A percentile compares a stretch with the other conserved stretches of the same genome.
phyloP scores from a whole-genome alignment of 352 stramenopile species.

The Porosira glacialis region DNA sequence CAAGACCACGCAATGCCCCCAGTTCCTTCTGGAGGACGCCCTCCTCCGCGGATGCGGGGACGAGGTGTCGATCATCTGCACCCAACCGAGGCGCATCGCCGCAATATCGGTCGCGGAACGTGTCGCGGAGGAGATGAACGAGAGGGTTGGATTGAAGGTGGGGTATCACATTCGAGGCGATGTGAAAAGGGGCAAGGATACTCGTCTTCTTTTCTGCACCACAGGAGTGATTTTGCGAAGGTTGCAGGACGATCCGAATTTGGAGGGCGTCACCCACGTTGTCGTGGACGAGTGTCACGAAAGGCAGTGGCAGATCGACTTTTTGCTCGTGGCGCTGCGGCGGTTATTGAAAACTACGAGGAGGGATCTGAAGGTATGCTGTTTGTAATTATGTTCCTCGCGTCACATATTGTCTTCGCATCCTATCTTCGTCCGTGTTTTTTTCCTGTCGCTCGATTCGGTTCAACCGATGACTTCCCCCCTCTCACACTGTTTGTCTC shows the following conservation, averaged over 20 bases:
- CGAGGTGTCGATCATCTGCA: slow-evolving; percentile 76
- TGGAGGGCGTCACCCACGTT: slow-evolving; percentile 77
- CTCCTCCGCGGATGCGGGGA: slow-evolving; percentile 67
- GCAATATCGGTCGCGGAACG: slow-evolving; percentile 88
- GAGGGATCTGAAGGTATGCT: too few species aligned
- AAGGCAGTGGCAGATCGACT: slow-evolving; percentile 87
- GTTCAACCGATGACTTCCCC: too few species aligned
- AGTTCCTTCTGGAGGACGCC: slow-evolving; percentile 86
- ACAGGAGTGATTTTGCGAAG: slow-evolving; percentile 77
- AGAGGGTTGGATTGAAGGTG: slow-evolving; percentile 66
- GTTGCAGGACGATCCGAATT: slow-evolving; percentile 63
- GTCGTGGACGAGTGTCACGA: slow-evolving; percentile 87
- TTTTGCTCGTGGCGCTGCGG: slow-evolving; percentile 89
- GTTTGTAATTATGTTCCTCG: too few species aligned
- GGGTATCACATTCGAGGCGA: slow-evolving; percentile 93
- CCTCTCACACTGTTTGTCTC: too few species aligned
- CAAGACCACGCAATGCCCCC: slow-evolving; percentile 90
- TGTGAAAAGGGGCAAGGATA: neutral
- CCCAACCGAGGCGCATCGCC: slow-evolving; percentile 88
- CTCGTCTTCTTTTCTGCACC: slow-evolving; percentile 89
- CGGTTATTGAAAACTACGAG: too few species aligned
- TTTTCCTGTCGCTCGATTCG: too few species aligned
- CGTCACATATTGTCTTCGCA: too few species aligned
- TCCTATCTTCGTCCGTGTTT: too few species aligned
- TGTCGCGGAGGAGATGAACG: slow-evolving; percentile 82